A percentile compares a stretch with the other conserved stretches of the same genome.
Evolutionary conservation across 345 rosid genomes (phyloP).

Genomic region (Brassica nigra): DNA sequence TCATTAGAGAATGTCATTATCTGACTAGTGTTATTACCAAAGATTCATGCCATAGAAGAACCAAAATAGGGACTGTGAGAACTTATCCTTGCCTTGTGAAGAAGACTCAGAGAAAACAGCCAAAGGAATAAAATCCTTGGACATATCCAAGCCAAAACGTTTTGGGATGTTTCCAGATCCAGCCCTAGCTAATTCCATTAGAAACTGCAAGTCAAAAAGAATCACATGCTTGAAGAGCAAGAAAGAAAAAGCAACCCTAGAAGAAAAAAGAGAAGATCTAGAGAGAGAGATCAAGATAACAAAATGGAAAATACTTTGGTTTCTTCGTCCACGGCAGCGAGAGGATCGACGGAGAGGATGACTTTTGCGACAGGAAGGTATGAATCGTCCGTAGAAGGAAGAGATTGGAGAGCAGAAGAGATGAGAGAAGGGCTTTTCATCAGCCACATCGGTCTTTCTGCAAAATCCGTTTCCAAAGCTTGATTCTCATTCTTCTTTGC

Average conservation of each 20-base stretch:
- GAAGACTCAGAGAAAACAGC: slow-evolving; percentile 59
- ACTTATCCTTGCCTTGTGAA: slow-evolving; percentile 51
- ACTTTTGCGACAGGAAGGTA: slow-evolving; percentile 69
- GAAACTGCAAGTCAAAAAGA: slow-evolving; percentile 24
- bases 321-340: slow-evolving; percentile 51
- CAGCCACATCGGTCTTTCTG: slow-evolving; percentile 72
- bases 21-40: background rate
- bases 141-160: slow-evolving; percentile 73
- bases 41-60: background rate
- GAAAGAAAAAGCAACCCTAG: background rate
- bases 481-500: slow-evolving; percentile 17
- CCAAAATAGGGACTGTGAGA: background rate
- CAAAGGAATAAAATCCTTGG: slow-evolving; percentile 74
- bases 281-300: background rate
- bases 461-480: slow-evolving; percentile 53
- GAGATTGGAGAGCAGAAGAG: slow-evolving; percentile 52
- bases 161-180: slow-evolving; percentile 70
- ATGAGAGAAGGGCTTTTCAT: slow-evolving; percentile 83
- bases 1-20: background rate
- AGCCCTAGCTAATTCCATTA: slow-evolving; percentile 55
- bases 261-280: background rate
- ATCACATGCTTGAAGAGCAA: background rate
- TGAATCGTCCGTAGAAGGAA: slow-evolving; percentile 38
- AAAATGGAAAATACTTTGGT: slow-evolving; percentile 13
- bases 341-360: slow-evolving; percentile 68